A percentile compares a stretch with the other conserved stretches of the same genome.
These are phyloP conservation scores for Penicillium tannophilum DNA, from an alignment of 495 filamentous ascomycete genomes.

Conservation along the genomic window DNA sequence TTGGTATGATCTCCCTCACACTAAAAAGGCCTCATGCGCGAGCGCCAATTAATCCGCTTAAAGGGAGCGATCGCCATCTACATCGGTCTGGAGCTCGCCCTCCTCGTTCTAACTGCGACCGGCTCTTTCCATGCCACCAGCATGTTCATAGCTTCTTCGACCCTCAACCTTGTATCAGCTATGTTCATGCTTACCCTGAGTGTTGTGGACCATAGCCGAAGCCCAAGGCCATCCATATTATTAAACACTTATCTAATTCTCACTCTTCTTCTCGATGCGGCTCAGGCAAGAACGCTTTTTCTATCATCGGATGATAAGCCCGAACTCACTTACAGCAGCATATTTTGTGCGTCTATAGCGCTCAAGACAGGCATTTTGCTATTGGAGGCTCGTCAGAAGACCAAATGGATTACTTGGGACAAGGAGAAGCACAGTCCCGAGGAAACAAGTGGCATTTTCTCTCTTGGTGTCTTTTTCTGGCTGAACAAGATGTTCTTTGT, in stretches of 20 bases:
- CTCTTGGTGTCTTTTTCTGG: constrained; percentile 4
- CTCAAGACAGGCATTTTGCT: constrained; percentile 41
- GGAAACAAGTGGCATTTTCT: constrained; percentile 29
- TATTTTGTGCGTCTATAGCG: constrained; percentile 42
- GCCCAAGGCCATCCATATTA: constrained; percentile 43
- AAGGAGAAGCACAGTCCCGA: constrained; percentile 36
- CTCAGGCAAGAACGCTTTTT: constrained; percentile 42
- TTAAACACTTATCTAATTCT: constrained; percentile 41
- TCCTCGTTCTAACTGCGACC: constrained; percentile 30
- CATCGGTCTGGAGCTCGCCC: not conserved
- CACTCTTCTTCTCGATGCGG: constrained; percentile 44
- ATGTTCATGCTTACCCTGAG: constrained; percentile 32
- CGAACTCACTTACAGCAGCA: constrained; percentile 25
- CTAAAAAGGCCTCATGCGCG: not conserved
- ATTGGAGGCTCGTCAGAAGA: constrained; percentile 9
- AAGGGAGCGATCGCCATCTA: not conserved
- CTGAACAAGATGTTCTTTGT: not conserved
- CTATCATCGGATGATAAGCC: constrained; percentile 28
- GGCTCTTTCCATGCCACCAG: constrained; percentile 26
- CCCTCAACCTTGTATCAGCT: constrained; percentile 33
- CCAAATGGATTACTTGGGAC: constrained; percentile 5
- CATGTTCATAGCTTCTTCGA: constrained; percentile 33
- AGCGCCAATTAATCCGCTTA: not conserved
- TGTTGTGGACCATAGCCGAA: constrained; percentile 39
- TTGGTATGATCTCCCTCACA: constrained; percentile 33